A percentile compares a stretch with the other conserved stretches of the same genome.
Conservation (phyloP, 257 asterid genomes). For the Marsdenia floribunda region DNA sequence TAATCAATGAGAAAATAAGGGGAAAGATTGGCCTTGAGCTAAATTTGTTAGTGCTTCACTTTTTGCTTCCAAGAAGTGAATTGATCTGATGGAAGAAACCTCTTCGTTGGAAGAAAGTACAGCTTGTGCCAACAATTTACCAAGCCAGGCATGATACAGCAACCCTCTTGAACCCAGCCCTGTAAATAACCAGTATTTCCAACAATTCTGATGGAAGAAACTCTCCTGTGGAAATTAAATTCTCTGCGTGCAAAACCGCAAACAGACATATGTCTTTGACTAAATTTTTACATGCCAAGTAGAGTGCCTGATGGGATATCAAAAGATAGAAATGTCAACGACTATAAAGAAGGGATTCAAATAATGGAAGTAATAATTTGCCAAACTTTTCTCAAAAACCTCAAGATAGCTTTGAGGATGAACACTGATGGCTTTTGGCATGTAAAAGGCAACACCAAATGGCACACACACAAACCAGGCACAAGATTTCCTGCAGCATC, state of each 20-base stretch:
- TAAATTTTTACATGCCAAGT: conserved; percentile 63
- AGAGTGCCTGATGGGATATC: conserved; percentile 57
- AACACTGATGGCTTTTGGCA: conserved; percentile 84
- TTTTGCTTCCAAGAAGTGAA: conserved; percentile 66
- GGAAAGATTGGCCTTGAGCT: too few relatives aligned
- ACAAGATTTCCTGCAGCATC: conserved; percentile 65
- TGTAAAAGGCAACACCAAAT: conserved; percentile 61
- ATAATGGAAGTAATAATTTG: neutral
- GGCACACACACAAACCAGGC: conserved; percentile 61
- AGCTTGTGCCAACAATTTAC: conserved; percentile 60
- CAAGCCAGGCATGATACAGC: conserved; percentile 86
- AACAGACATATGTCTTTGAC: conserved; percentile 32
- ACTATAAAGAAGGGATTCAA: neutral
- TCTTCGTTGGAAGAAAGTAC: conserved; percentile 57
- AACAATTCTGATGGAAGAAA: conserved; percentile 77
- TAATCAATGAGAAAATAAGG: too few relatives aligned
- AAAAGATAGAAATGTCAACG: conserved; percentile 13
- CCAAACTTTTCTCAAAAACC: conserved; percentile 42
- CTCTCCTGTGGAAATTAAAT: conserved; percentile 50
- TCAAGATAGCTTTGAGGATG: conserved; percentile 73
- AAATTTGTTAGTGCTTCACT: conserved; percentile 9
- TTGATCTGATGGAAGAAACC: conserved; percentile 57
- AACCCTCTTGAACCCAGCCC: conserved; percentile 97
- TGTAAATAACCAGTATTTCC: conserved; percentile 79
- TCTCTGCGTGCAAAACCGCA: conserved; percentile 32